phyloP scores from a whole-genome alignment of 2,329 filamentous ascomycete species.

The Chaetomium globosum region DNA sequence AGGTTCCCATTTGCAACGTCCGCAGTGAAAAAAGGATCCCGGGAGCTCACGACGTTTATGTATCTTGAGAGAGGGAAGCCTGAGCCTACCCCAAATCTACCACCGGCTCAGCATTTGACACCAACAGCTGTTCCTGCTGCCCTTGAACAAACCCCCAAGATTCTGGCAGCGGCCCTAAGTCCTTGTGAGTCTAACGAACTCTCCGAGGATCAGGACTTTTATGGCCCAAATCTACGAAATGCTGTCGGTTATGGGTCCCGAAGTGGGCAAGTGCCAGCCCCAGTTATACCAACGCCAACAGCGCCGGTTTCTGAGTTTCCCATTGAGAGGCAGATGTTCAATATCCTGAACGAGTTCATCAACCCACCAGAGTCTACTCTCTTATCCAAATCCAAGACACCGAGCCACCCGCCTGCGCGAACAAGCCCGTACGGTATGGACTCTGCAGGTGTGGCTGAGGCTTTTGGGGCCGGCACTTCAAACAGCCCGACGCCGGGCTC shows the following conservation, averaged over 20 bases:
- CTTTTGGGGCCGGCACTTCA: constrained; percentile 48
- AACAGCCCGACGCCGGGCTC: constrained; percentile 42
- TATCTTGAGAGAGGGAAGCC: constrained; percentile 33
- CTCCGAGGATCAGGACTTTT: constrained; percentile 34
- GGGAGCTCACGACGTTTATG: constrained; percentile 29
- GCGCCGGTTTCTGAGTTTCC: constrained; percentile 33
- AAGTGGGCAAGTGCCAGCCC: neutral
- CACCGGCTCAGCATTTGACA: neutral
- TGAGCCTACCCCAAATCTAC: neutral
- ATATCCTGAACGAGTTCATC: constrained; percentile 55
- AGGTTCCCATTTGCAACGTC: constrained; percentile 45
- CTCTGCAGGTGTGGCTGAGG: constrained; percentile 53
- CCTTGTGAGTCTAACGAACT: constrained; percentile 33
- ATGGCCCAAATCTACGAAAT: constrained; percentile 24
- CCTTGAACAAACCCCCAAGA: neutral
- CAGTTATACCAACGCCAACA: neutral
- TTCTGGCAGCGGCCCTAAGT: constrained; percentile 18
- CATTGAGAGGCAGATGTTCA: constrained; percentile 49
- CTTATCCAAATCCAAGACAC: constrained; percentile 28
- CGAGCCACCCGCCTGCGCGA: constrained; percentile 26
- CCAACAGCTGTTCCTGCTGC: neutral
- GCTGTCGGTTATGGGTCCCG: neutral
- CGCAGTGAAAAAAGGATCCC: constrained; percentile 21
- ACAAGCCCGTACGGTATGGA: constrained; percentile 59
- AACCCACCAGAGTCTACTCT: constrained; percentile 45